Evolutionary conservation across 441 rosid species (phyloP).

Genomic region (Geranium incanum): DNA sequence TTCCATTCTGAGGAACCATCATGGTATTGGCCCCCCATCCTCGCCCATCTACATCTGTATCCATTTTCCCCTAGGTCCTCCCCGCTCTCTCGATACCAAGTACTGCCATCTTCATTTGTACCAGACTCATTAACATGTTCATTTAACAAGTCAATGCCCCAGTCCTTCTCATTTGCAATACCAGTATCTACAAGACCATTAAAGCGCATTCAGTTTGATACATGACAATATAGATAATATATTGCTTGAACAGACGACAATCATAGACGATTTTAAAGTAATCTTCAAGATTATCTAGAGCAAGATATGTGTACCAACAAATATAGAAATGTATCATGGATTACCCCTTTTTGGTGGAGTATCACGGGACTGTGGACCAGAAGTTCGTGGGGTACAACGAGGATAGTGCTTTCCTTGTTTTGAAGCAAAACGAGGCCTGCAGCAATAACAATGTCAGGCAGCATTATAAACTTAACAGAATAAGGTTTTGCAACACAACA

Average conservation of each 20-base stretch:
- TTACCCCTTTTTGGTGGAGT: constrained; percentile 94
- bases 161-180: constrained; percentile 93
- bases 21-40: constrained; percentile 81
- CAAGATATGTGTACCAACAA: not conserved
- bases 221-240: constrained; percentile 3
- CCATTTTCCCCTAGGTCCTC: constrained; percentile 81
- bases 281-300: not conserved
- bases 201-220: constrained; percentile 15
- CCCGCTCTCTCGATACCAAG: constrained; percentile 86
- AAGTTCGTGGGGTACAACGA: constrained; percentile 71
- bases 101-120: constrained; percentile 81
- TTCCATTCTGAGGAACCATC: constrained; percentile 88
- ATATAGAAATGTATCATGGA: not conserved
- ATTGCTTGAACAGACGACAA: not conserved
- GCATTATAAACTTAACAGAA: not conserved
- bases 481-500: not conserved
- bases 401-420: constrained; percentile 80
- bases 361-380: constrained; percentile 89
- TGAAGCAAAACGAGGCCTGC: constrained; percentile 53
- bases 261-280: not conserved
- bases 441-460: constrained; percentile 14
- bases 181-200: constrained; percentile 66
- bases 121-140: constrained; percentile 82
- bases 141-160: constrained; percentile 82
- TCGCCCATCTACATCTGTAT: constrained; percentile 88